Conservation (phyloP, 2,329 filamentous ascomycete species). For the Dactylellina sp. region DNA sequence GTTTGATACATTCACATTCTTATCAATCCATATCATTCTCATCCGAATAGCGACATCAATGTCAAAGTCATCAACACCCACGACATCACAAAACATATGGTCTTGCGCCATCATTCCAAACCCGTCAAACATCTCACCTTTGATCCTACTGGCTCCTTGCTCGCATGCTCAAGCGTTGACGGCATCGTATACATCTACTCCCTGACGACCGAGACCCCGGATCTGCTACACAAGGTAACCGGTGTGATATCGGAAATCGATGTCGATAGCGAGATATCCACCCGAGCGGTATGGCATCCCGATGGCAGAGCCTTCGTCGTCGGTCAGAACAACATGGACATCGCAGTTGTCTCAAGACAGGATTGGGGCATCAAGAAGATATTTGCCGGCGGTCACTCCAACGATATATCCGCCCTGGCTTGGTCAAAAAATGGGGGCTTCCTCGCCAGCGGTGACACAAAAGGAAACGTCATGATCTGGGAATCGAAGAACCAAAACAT, state of each 20-base stretch:
- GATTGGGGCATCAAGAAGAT: slow-evolving; percentile 88
- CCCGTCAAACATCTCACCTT: slow-evolving; percentile 93
- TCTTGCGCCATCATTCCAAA: slow-evolving; percentile 83
- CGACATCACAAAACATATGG: slow-evolving; percentile 80
- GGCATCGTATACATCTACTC: slow-evolving; percentile 92
- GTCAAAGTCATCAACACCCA: slow-evolving; percentile 88
- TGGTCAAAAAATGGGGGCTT: slow-evolving; percentile 97
- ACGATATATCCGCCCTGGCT: slow-evolving; percentile 84
- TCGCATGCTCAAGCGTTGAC: slow-evolving; percentile 87
- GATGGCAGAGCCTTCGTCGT: slow-evolving; percentile 91
- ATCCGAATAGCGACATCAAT: slow-evolving; percentile 76
- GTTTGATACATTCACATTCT: not conserved
- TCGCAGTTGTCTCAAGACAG: slow-evolving; percentile 85
- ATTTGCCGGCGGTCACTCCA: slow-evolving; percentile 83
- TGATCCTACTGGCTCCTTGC: slow-evolving; percentile 79
- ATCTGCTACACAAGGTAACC: slow-evolving; percentile 84
- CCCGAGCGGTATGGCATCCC: slow-evolving; percentile 87
- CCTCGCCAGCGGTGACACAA: slow-evolving; percentile 77
- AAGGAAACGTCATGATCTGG: slow-evolving; percentile 82
- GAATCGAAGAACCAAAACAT: slow-evolving; percentile 87
- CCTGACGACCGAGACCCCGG: slow-evolving; percentile 79
- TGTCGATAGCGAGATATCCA: slow-evolving; percentile 79
- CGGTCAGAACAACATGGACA: slow-evolving; percentile 80
- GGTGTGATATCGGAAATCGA: slow-evolving; percentile 81
- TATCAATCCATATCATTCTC: slow-evolving; percentile 21